Base-by-base conservation (phyloP, 2,329 filamentous ascomycete species). In the Epichloe bromicola region DNA sequence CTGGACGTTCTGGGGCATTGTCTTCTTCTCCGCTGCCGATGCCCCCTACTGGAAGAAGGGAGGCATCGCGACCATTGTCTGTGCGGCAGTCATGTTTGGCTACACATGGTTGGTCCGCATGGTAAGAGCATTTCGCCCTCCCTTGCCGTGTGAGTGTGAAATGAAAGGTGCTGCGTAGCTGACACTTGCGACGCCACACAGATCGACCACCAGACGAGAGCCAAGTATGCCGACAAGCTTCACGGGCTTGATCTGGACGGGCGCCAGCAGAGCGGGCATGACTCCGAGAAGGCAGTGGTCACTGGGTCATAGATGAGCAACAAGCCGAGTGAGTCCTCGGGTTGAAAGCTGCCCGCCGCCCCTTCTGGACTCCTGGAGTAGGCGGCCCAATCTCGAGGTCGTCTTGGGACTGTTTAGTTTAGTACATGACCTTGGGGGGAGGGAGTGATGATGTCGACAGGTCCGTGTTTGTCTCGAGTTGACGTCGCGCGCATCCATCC, bases 401-500 rank as follows among this genome's bases (percentile, higher is more conserved):
- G 20, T 26, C 26, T 26, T 26, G 26, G 26, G 26, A 26, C 7
- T 26, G 2, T 26, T 26, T 8, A 8, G 7, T 26, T 38, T n/a
- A n/a, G 37, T 38, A 38, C 12, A 14, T 38, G 20, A 64, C 55
- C 45, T 66, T 66, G 11, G 7, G 26, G 7, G 7, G 4, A 20
- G 6, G 6, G 7, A 8, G 7, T 26, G 26, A 8, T 26, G 26
- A 26, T 26, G 2, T 26, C 26, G 26, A 3, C 26, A 26, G 2
- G 7, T 2, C 26, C 26, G 26, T 11, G 26, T 30, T 8, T 4
- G 3, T 30, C 3, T 10, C 26, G 26, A 30, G 26, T 30, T 11
- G 26, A 11, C 10, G 8, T 30, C 8, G 10, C 26, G 26, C 10
- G 26, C 26, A 30, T 30, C 8, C 8, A 30, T 30, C 8, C 3